phyloP scores from a whole-genome alignment of 352 stramenopile species.

The Globisporangium ultimum region DNA sequence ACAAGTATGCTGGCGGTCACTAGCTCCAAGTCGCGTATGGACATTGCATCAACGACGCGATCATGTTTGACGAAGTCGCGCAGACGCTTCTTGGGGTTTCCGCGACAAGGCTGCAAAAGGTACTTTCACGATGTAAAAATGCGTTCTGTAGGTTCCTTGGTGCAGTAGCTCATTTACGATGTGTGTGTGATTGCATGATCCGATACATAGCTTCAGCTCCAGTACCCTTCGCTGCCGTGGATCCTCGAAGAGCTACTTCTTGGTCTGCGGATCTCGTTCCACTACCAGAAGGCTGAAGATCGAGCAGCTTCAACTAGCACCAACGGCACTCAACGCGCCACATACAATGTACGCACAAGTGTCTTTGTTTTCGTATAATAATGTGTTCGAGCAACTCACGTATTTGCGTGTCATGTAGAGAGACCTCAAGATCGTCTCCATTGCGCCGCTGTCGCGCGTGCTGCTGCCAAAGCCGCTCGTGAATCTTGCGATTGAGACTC shows the following conservation, averaged over 20 bases:
- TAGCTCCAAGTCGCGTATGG: slow-evolving; percentile 42
- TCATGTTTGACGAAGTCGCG: slow-evolving; percentile 53
- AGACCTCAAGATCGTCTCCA: slow-evolving; percentile 44
- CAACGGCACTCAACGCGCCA: slow-evolving; percentile 7
- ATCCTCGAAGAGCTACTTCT: slow-evolving; percentile 50
- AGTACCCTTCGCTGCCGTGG: slow-evolving; percentile 35
- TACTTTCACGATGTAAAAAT: background rate
- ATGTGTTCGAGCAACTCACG: background rate
- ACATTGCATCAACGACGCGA: slow-evolving; percentile 24
- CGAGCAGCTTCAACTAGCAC: slow-evolving; percentile 15
- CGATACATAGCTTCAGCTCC: slow-evolving; percentile 26
- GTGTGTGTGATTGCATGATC: background rate
- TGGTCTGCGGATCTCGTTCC: slow-evolving; percentile 47
- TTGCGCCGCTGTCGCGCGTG: slow-evolving; percentile 34
- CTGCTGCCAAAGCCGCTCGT: slow-evolving; percentile 44
- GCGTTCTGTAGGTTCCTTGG: background rate
- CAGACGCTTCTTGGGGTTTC: slow-evolving; percentile 32
- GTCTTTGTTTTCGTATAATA: slow-evolving; percentile 1
- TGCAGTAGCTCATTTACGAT: background rate
- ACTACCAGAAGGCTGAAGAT: slow-evolving; percentile 30
- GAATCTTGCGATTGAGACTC: slow-evolving; percentile 29
- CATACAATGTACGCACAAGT: slow-evolving; percentile 26
- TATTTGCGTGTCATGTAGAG: slow-evolving; percentile 15
- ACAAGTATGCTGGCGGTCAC: background rate
- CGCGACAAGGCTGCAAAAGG: slow-evolving; percentile 23